Evolutionary conservation across 1,284 basidiomycete species (phyloP).

Genomic region (Puccinia hordei): DNA sequence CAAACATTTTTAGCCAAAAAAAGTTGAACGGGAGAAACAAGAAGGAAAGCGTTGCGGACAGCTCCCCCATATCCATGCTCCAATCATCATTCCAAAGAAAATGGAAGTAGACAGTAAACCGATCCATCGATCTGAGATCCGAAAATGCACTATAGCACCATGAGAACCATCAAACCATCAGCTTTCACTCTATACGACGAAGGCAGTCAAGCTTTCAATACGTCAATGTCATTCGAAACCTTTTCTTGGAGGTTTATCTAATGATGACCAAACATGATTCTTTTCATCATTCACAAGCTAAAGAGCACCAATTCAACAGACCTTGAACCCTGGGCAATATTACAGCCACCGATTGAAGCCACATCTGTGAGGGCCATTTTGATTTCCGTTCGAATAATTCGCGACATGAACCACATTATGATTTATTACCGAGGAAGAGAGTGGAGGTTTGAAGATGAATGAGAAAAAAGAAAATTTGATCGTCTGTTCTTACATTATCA

Average conservation of each 20-base stretch:
- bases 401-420: not conserved
- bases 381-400: not conserved
- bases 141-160: conserved; percentile 33
- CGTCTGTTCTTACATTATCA: conserved; percentile 36
- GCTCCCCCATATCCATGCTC: conserved; percentile 66
- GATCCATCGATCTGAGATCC: conserved; percentile 67
- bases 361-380: conserved; percentile 29
- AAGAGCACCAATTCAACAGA: conserved; percentile 17
- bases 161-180: not conserved
- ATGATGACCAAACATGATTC: not conserved
- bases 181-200: not conserved
- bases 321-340: conserved; percentile 48
- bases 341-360: conserved; percentile 48
- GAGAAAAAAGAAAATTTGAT: not conserved
- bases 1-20: not conserved
- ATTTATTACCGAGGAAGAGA: not conserved
- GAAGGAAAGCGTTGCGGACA: conserved; percentile 50
- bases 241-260: not conserved
- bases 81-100: conserved; percentile 94
- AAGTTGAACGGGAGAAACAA: not conserved
- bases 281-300: not conserved
- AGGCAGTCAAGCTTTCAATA: not conserved
- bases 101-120: conserved; percentile 75
- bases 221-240: not conserved
- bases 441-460: not conserved